phyloP scores from a whole-genome alignment of 2,329 filamentous ascomycete genomes.

The Aspergillus caelatus region DNA sequence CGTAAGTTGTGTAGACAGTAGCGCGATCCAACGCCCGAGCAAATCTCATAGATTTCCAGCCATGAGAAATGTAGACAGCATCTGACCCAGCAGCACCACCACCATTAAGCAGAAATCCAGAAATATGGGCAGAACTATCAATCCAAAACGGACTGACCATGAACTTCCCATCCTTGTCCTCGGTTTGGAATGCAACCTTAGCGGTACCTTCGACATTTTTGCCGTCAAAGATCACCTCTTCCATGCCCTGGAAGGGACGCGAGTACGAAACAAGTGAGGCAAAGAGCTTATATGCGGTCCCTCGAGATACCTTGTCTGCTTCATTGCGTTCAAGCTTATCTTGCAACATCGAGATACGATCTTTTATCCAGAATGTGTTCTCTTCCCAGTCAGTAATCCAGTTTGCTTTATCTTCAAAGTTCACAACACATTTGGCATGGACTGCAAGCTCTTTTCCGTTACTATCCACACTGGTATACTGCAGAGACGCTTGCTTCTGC shows the following conservation, averaged over 20 bases:
- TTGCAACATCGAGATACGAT: background rate
- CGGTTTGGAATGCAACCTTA: constrained; percentile 17
- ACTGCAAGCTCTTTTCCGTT: background rate
- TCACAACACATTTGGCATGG: background rate
- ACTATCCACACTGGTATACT: background rate
- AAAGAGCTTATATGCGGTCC: constrained; percentile 33
- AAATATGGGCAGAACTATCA: constrained; percentile 26
- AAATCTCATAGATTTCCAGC: background rate
- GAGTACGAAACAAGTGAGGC: constrained; percentile 29
- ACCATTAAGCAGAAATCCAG: constrained; percentile 29
- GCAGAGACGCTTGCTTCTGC: background rate
- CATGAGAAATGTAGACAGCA: background rate
- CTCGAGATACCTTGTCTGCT: constrained; percentile 17
- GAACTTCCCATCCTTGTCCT: constrained; percentile 16
- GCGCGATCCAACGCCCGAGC: background rate
- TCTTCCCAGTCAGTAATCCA: background rate
- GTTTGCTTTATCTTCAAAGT: background rate
- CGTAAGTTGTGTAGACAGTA: background rate
- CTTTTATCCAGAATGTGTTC: background rate
- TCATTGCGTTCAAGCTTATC: background rate
- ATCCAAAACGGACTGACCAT: constrained; percentile 23
- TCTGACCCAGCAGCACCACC: background rate
- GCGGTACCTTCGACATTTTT: constrained; percentile 28
- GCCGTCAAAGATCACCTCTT: constrained; percentile 28
- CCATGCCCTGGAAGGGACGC: constrained; percentile 27